Percentiles rank a stretch among this genome's conserved stretches.
Conservation (phyloP, 306 rosid genomes). For the Fagus sylvatica region DNA sequence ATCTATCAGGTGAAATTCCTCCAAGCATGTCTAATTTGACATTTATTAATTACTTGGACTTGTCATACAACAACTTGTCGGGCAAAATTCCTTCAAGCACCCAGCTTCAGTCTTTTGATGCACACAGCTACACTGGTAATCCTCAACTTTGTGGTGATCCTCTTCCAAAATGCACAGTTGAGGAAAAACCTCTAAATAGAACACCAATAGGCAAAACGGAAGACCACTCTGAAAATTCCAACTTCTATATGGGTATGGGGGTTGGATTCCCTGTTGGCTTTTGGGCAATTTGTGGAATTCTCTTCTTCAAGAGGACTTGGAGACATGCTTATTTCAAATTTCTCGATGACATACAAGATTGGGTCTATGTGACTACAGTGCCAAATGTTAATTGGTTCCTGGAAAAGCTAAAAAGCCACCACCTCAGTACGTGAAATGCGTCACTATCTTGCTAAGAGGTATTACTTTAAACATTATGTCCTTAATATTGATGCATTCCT, state of each 20-base stretch:
- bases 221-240: no score
- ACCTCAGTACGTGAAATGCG: no score
- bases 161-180: no score
- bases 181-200: no score
- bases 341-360: no score
- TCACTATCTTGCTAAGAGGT: no score
- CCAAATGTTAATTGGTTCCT: no score
- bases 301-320: neutral
- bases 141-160: neutral
- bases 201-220: no score
- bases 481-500: no score
- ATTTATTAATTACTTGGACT: neutral
- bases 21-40: neutral
- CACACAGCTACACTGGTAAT: neutral
- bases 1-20: neutral
- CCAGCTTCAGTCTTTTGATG: neutral
- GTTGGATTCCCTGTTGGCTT: slow-evolving; percentile 1
- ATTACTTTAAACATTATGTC: no score
- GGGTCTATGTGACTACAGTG: no score
- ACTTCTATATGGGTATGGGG: slow-evolving; percentile 17
- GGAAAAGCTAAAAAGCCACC: no score
- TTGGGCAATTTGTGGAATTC: slow-evolving; percentile 1
- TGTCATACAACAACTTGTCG: neutral
- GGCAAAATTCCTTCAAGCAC: slow-evolving; percentile 1
- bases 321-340: neutral